These are phyloP conservation scores for Podospora didyma DNA, from an alignment of 495 filamentous ascomycete genomes.

Conservation along the genomic window DNA sequence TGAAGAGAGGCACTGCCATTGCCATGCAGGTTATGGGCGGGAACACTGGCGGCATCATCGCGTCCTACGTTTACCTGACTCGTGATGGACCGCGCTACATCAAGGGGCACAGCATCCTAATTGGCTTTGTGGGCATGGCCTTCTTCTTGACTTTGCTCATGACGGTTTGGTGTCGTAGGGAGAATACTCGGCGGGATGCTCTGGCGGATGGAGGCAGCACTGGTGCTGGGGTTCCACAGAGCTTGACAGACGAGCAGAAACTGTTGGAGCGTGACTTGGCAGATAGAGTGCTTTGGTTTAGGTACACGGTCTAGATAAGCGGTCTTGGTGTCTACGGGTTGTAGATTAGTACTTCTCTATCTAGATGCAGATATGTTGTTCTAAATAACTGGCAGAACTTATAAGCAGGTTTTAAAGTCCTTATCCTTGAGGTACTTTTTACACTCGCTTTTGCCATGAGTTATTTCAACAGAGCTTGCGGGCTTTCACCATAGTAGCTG, in stretches of 20 bases:
- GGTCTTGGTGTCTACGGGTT: neutral
- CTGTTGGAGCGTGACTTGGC: constrained; percentile 38
- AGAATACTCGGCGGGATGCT: constrained; percentile 51
- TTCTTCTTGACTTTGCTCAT: constrained; percentile 52
- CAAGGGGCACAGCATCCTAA: constrained; percentile 53
- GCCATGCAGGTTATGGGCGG: constrained; percentile 76
- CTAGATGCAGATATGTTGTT: too few species aligned
- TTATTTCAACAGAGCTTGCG: too few species aligned
- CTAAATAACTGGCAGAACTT: too few species aligned
- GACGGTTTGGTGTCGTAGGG: constrained; percentile 50
- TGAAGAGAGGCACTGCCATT: constrained; percentile 69
- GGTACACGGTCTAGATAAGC: constrained; percentile 39
- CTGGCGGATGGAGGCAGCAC: constrained; percentile 13
- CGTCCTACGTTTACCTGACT: constrained; percentile 61
- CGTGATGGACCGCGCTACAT: constrained; percentile 57
- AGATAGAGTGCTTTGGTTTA: constrained; percentile 46
- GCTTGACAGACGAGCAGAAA: constrained; percentile 42
- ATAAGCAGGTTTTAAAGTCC: too few species aligned
- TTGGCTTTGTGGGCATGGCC: constrained; percentile 41
- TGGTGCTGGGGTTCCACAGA: constrained; percentile 19
- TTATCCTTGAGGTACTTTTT: too few species aligned
- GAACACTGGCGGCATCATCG: constrained; percentile 67
- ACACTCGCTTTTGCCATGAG: too few species aligned
- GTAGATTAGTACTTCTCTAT: too few species aligned
- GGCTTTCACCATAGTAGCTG: too few species aligned